A percentile compares a stretch with the other conserved stretches of the same genome.
Conservation (phyloP, 805 yeast species). For the Yamadazyma sp. region DNA sequence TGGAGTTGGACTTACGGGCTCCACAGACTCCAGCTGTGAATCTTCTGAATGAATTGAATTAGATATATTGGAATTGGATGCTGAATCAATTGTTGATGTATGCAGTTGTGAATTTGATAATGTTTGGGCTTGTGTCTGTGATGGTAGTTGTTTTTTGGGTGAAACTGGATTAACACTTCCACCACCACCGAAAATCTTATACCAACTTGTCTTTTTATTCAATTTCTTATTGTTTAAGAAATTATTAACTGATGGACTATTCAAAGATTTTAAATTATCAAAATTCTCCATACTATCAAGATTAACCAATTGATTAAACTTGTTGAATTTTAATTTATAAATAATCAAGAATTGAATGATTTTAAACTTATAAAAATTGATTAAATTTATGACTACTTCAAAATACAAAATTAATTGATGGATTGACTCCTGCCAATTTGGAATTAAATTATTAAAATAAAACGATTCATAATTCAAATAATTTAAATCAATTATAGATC, state of each 20-base stretch:
- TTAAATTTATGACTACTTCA: constrained; percentile 39
- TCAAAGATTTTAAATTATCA: constrained; percentile 30
- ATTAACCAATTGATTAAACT: constrained; percentile 34
- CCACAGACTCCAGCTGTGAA: no score
- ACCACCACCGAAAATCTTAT: constrained; percentile 39
- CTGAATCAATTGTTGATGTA: neutral
- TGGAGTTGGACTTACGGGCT: constrained; percentile 1
- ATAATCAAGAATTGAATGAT: constrained; percentile 46
- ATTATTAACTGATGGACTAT: constrained; percentile 37
- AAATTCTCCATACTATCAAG: constrained; percentile 18
- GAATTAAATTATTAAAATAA: constrained; percentile 33
- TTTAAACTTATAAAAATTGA: constrained; percentile 50
- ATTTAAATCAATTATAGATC: constrained; percentile 49
- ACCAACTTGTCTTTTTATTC: constrained; percentile 35
- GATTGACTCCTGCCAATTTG: constrained; percentile 49
- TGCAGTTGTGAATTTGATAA: no score
- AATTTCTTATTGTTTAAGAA: constrained; percentile 32
- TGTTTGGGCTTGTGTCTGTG: neutral
- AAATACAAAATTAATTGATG: constrained; percentile 47
- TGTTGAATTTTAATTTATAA: constrained; percentile 36
- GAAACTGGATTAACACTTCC: neutral
- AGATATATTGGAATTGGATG: neutral
- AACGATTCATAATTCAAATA: constrained; percentile 49
- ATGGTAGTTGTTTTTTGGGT: neutral
- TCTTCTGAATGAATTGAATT: neutral